These are phyloP conservation scores for Botrytis deweyae DNA, from an alignment of 2,329 filamentous ascomycete genomes.

Conservation along the genomic window DNA sequence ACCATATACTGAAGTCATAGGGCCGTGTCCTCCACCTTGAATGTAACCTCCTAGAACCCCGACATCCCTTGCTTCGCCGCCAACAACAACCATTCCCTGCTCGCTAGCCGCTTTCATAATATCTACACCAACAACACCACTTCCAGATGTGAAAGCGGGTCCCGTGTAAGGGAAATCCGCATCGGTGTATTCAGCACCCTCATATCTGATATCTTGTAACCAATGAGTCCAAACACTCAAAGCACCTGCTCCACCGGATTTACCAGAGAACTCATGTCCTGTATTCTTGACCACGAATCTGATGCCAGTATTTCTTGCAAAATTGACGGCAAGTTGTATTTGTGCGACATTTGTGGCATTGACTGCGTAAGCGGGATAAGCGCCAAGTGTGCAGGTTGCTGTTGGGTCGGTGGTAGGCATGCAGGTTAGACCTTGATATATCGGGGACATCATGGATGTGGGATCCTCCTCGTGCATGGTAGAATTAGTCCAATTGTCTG, in stretches of 20 bases:
- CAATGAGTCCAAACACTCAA: slow-evolving; percentile 51
- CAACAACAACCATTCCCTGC: slow-evolving; percentile 48
- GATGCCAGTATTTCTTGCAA: slow-evolving; percentile 39
- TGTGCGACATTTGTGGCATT: slow-evolving; percentile 26
- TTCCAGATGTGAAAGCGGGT: slow-evolving; percentile 41
- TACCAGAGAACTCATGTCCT: slow-evolving; percentile 48
- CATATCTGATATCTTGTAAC: slow-evolving; percentile 44
- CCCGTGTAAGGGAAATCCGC: slow-evolving; percentile 37
- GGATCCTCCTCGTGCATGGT: slow-evolving; percentile 42
- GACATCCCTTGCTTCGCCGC: slow-evolving; percentile 47
- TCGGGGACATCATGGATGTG: slow-evolving; percentile 50
- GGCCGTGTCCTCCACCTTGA: slow-evolving; percentile 60
- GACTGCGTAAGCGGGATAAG: slow-evolving; percentile 32
- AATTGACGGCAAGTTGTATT: slow-evolving; percentile 34
- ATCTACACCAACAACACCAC: slow-evolving; percentile 46
- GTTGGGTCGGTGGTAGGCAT: slow-evolving; percentile 26
- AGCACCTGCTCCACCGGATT: slow-evolving; percentile 47
- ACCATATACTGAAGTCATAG: slow-evolving; percentile 53
- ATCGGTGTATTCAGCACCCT: slow-evolving; percentile 37
- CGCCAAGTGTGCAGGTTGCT: slow-evolving; percentile 24
- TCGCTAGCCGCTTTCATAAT: slow-evolving; percentile 45
- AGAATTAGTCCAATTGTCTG: slow-evolving; percentile 39
- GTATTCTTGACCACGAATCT: slow-evolving; percentile 45
- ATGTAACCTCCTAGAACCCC: slow-evolving; percentile 48
- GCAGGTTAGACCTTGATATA: slow-evolving; percentile 45